Base-by-base conservation (phyloP, 129 eudicot species). In the Lactuca sativa region DNA sequence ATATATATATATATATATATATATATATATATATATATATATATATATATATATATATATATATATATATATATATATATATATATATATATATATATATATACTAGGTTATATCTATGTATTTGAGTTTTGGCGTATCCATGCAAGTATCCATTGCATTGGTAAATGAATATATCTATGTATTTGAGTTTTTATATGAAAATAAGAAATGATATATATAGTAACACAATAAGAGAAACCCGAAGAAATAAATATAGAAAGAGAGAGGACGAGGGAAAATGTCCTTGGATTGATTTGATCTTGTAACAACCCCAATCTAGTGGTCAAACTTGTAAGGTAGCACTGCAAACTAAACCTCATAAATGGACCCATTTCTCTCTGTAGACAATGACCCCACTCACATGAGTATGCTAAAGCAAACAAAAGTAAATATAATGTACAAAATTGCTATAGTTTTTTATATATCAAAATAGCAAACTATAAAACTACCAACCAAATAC, bases 241-340 rank as follows among this genome's bases (percentile, higher is more conserved):
- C 3, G 43, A 71, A 48, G 7, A 59, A 41, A 15, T 18, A 67
- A 30, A 9, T 40, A 37, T 61, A 38, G 18, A 59, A 60, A 51
- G 60, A 59, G 64, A 60, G 16, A 51, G n/a, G 52, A 4, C 11
- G 41, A 31, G 12, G 11, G 47, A 62, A 49, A 34, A 76, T 54
- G 76, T 62, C 76, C 81, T 77, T 69, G 38, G 62, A 62, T 40
- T 59, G 66, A 69, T 69, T 69, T 69, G 81, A 77, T 77, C 71
- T 61, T 69, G 76, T 77, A 77, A 61, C 71, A 69, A 54, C 76
- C 81, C 81, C 81, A 77, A 77, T 41, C 66, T 54, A 77, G 81
- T 77, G 81, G 81, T 77, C 81, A 77, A 77, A 77, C 71, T 69
- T 77, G 81, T 77, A 77, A 77, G 81, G 71, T 77, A 62, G 59